Evolutionary conservation across 2,329 filamentous ascomycete genomes (phyloP).

Genomic region (Aureobasidium uvarum): DNA sequence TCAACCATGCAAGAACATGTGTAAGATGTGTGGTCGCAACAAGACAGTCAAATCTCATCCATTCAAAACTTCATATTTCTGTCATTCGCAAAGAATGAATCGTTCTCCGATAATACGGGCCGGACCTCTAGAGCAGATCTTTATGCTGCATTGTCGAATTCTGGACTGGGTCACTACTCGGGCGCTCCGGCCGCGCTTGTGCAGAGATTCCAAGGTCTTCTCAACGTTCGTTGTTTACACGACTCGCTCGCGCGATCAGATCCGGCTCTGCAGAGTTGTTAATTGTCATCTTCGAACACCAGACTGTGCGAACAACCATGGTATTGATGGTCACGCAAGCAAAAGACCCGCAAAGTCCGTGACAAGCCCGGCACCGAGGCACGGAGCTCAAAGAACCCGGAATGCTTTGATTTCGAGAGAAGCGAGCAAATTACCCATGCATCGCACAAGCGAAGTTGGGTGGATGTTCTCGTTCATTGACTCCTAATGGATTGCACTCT

Average conservation of each 20-base stretch:
- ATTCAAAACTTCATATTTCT: background rate
- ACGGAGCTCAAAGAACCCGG: background rate
- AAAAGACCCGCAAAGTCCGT: background rate
- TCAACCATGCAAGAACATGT: too few relatives aligned
- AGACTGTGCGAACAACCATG: background rate
- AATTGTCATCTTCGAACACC: conserved; percentile 8
- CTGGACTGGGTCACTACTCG: background rate
- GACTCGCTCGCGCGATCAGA: conserved; percentile 1
- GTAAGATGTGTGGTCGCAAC: background rate
- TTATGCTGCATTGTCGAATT: background rate
- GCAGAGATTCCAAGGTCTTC: background rate
- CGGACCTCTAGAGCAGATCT: background rate
- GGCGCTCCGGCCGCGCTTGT: background rate
- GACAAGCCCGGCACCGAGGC: background rate
- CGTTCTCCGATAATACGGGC: background rate
- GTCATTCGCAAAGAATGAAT: background rate
- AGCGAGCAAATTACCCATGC: background rate
- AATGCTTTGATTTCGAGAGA: background rate
- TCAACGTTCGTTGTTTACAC: background rate
- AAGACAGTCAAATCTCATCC: too few relatives aligned
- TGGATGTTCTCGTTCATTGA: background rate
- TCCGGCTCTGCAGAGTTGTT: background rate
- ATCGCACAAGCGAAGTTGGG: conserved; percentile 2
- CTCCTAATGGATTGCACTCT: background rate
- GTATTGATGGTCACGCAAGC: background rate